Evolutionary conservation across 805 yeast genomes (phyloP).

Genomic region (Yamadazyma nakazawae): DNA sequence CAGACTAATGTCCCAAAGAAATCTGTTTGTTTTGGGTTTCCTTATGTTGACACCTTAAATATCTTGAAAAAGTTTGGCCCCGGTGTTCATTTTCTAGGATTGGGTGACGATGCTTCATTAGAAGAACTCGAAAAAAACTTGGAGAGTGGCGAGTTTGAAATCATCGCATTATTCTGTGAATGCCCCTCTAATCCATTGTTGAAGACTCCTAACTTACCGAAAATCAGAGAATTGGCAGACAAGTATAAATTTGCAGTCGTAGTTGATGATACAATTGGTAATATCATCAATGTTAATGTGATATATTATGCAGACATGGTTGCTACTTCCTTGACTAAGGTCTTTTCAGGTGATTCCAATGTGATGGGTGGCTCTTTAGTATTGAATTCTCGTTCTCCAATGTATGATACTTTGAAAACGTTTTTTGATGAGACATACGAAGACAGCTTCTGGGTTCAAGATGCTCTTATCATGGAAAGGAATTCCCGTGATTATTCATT

Average conservation of each 20-base stretch:
- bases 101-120: constrained; percentile 71
- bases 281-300: constrained; percentile 78
- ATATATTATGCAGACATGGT: constrained; percentile 83
- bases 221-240: constrained; percentile 63
- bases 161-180: constrained; percentile 83
- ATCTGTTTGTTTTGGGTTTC: constrained; percentile 93
- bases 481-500: constrained; percentile 84
- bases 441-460: constrained; percentile 89
- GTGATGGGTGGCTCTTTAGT: constrained; percentile 93
- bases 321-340: constrained; percentile 84
- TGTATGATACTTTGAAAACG: constrained; percentile 48
- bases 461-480: constrained; percentile 86
- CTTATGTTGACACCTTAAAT: constrained; percentile 89
- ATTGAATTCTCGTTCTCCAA: constrained; percentile 61
- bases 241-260: constrained; percentile 73
- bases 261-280: constrained; percentile 94
- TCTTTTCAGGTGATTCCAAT: constrained; percentile 90
- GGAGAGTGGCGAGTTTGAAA: constrained; percentile 50
- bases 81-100: constrained; percentile 82
- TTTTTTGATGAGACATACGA: constrained; percentile 53
- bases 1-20: constrained; percentile 38
- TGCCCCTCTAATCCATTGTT: constrained; percentile 94
- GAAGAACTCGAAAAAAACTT: constrained; percentile 62
- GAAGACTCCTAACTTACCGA: constrained; percentile 72
- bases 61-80: constrained; percentile 87